A percentile compares a stretch with the other conserved stretches of the same genome.
Evolutionary conservation across 2,329 filamentous ascomycete genomes (phyloP).

Genomic region (Mycosphaerella sp.): DNA sequence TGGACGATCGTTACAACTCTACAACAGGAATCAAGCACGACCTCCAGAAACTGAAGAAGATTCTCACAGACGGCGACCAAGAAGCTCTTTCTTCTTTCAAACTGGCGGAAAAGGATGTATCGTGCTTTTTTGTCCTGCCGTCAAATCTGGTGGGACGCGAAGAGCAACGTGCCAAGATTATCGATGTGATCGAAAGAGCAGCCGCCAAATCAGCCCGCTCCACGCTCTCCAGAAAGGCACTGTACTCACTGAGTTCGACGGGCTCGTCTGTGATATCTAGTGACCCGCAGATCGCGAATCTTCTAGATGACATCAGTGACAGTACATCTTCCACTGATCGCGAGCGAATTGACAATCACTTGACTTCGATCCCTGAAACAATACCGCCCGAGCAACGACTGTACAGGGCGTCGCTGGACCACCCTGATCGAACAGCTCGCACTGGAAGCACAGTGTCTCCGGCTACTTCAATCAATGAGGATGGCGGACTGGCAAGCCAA

Average conservation of each 20-base stretch:
- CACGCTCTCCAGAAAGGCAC: constrained; percentile 35
- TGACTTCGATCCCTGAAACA: constrained; percentile 34
- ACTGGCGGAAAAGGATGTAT: constrained; percentile 78
- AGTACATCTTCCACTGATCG: constrained; percentile 45
- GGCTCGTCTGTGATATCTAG: constrained; percentile 31
- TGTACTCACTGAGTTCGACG: constrained; percentile 47
- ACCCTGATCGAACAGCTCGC: constrained; percentile 7
- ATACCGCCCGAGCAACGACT: constrained; percentile 19
- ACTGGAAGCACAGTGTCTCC: constrained; percentile 19
- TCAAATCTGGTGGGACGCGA: constrained; percentile 73
- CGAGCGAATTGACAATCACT: constrained; percentile 43
- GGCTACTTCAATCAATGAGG: constrained; percentile 15
- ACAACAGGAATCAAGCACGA: constrained; percentile 81
- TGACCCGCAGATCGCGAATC: constrained; percentile 25
- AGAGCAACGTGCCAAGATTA: constrained; percentile 62
- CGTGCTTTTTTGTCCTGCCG: constrained; percentile 85
- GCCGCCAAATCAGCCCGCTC: constrained; percentile 54
- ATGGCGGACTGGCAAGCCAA: constrained; percentile 7
- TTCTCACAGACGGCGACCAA: constrained; percentile 69
- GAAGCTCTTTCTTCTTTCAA: constrained; percentile 65
- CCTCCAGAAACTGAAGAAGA: constrained; percentile 64
- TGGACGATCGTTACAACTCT: constrained; percentile 83
- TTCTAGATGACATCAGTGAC: constrained; percentile 43
- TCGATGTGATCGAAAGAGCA: constrained; percentile 70
- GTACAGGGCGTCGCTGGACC: constrained; percentile 12